Base-by-base conservation (phyloP, 306 rosid genomes). In the Castanea sativa region DNA sequence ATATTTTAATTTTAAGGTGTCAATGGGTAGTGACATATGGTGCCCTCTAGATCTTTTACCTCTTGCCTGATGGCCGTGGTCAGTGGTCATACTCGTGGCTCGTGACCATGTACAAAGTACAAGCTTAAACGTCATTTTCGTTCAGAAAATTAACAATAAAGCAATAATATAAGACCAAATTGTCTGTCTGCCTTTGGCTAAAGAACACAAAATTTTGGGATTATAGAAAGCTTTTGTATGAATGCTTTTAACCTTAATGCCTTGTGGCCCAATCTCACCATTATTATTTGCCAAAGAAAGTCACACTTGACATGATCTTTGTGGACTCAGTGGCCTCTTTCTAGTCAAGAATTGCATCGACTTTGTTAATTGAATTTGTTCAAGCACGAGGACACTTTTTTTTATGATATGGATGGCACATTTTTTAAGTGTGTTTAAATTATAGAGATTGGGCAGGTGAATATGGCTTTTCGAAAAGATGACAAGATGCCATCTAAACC, bases 381-480 rank as follows among this genome's bases (percentile, higher is more conserved):
- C 38, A 49, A 71, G 87, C 53, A 15, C 33, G 69, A 74, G 83
- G 78, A 57, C 83, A 83, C 58, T 77, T 76, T 73, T 73, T 3
- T 35, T 73, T 53, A 67, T 77, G 76, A 72, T 35, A 75, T 49
- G 74, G 59, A 25, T 74, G 83, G 60, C 81, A 73, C 81, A 69
- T 78, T 49, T 71, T 16, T 76, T 21, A 25, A 4, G 16, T 53
- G 69, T 19, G 71, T 19, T 15, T 5, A 76, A 81, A 74, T 73
- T 51, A 63, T 69, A 32, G 57, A 80, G 33, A 19, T 3, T 30
- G 56, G 18, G 41, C 16, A 27, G 55, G 55, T 49, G 53, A 49
- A 49, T 49, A 71, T 74, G 74, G 78, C 73, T 53, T 78, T 65
- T 27, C n/a, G 13, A 61, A 73, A 74, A 63, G 21, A 59, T 41